These are phyloP conservation scores for Citrus trifoliata DNA, from an alignment of 345 rosid species.

Conservation along the genomic window DNA sequence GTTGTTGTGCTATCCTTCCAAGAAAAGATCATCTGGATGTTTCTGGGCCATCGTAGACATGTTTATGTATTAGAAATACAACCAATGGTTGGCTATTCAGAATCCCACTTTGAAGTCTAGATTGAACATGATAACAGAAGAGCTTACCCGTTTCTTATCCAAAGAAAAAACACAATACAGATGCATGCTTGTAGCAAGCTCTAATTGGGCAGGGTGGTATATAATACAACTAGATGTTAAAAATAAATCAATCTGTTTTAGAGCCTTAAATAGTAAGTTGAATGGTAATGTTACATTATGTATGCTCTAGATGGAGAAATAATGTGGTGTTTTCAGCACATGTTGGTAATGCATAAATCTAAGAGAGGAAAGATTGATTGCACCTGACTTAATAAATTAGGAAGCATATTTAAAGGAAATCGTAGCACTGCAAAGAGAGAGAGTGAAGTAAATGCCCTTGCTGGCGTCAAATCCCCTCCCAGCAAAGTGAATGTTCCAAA, in stretches of 20 bases:
- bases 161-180: neutral
- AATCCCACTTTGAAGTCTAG: neutral
- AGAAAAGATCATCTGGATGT: neutral
- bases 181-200: neutral
- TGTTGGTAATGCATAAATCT: too few relatives aligned
- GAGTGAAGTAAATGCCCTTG: constrained; percentile 94
- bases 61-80: neutral
- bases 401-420: constrained; percentile 78
- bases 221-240: neutral
- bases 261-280: neutral
- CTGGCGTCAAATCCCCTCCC: constrained; percentile 95
- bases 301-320: neutral
- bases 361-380: constrained; percentile 7
- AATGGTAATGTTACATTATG: neutral
- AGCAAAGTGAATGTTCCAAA: constrained; percentile 87
- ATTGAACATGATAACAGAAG: neutral
- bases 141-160: neutral
- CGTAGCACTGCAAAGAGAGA: constrained; percentile 83
- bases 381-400: constrained; percentile 88
- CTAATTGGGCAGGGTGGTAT: neutral
- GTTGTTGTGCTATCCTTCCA: neutral
- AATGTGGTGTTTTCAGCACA: neutral
- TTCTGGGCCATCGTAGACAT: neutral
- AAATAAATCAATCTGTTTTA: neutral
- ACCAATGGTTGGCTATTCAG: neutral